Base-by-base conservation (phyloP, 2,329 filamentous ascomycete genomes). In the Delphinella strobiligena region DNA sequence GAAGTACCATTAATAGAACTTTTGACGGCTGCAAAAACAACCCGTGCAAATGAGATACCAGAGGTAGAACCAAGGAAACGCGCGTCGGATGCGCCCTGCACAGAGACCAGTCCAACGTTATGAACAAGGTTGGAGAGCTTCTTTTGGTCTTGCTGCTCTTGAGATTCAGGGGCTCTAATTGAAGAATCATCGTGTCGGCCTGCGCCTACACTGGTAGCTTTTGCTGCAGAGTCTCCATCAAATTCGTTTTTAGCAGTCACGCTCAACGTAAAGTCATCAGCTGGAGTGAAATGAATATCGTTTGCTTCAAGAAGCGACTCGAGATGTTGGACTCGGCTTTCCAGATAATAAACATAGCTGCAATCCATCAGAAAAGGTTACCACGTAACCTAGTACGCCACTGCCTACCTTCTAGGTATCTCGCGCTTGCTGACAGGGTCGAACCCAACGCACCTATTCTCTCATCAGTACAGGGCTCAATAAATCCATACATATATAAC, bases 381-480 rank as follows among this genome's bases (percentile, higher is more conserved):
- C 7, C 4, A 2, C 10, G 2, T 29, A 16, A 12, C n/a, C 10
- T 14, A n/a, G 11, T 11, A 31, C 4, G 3, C 17, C 8, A 16
- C 17, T 7, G 22, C 18, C 33, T 4, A 68, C 67, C 75, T 80
- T 61, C 88, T 75, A 36, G 89, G 89, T 43, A 96, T 94, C 63
- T 95, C 87, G 55, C 84, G 80, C 69, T 95, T 95, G 17, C 86
- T 93, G 54, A 95, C 94, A 24, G 89, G 88, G 58, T 96, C 89
- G 61, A 94, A 95, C 46, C 89, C 89, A 37, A 95, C 86, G 59
- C 91, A 96, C 19, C 39, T 41, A 7, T n/a, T n/a, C n/a, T n/a
- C n/a, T n/a, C n/a, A n/a, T n/a, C n/a, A n/a, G n/a, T n/a, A n/a
- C n/a, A n/a, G n/a, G n/a, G n/a, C n/a, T n/a, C n/a, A n/a, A n/a